These are phyloP conservation scores for Liriodendron chinense DNA, from an alignment of 164 flowering plant genomes.

Conservation along the genomic window DNA sequence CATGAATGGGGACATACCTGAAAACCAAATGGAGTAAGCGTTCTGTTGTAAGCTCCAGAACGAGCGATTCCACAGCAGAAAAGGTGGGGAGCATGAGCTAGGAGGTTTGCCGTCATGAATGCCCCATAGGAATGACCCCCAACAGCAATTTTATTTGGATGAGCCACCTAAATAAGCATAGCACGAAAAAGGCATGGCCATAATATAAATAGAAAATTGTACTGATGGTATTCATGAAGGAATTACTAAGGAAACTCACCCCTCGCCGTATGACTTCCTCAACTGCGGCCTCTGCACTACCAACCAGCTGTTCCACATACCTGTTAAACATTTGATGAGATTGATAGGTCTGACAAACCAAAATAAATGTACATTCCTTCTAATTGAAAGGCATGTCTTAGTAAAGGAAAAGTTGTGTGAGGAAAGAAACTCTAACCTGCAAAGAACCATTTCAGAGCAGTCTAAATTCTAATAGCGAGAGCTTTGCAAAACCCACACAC, in stretches of 20 bases:
- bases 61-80: slow-evolving; percentile 97
- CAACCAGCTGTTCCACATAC: slow-evolving; percentile 91
- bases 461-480: too few species aligned
- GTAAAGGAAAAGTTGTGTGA: neutral
- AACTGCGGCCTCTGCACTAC: slow-evolving; percentile 98
- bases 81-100: slow-evolving; percentile 98
- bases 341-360: neutral
- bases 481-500: too few species aligned
- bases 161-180: slow-evolving; percentile 66
- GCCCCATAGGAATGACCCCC: slow-evolving; percentile 99
- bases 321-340: slow-evolving; percentile 32
- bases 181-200: slow-evolving; percentile 9
- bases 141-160: slow-evolving; percentile 91
- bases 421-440: too few species aligned
- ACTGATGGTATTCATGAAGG: neutral
- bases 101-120: slow-evolving; percentile 95
- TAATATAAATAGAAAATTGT: neutral
- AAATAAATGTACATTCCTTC: neutral
- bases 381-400: neutral
- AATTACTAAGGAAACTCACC: slow-evolving; percentile 39
- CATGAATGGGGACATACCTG: slow-evolving; percentile 49
- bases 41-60: slow-evolving; percentile 96
- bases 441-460: too few species aligned
- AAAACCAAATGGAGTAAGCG: slow-evolving; percentile 98
- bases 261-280: slow-evolving; percentile 91